Conservation (phyloP, 805 yeast genomes). For the Ogataea henricii region DNA sequence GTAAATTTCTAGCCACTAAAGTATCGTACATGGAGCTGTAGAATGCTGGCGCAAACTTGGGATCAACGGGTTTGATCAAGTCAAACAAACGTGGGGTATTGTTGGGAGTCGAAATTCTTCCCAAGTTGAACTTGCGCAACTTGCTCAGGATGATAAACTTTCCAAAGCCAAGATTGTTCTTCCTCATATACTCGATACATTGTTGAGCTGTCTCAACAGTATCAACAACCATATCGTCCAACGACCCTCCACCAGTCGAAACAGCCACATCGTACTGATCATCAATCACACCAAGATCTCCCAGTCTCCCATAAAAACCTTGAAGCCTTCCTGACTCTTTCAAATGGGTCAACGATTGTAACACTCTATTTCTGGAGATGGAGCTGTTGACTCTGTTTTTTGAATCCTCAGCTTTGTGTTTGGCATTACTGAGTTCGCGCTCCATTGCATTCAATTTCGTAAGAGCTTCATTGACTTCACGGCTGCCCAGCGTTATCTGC, state of each 20-base stretch:
- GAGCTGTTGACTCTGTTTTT: constrained; percentile 53
- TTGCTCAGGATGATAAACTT: constrained; percentile 80
- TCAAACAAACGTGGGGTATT: constrained; percentile 83
- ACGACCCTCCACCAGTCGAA: constrained; percentile 89
- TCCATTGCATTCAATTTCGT: constrained; percentile 55
- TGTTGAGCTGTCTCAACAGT: constrained; percentile 59
- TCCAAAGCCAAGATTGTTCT: constrained; percentile 84
- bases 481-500: constrained; percentile 60
- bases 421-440: constrained; percentile 47
- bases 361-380: constrained; percentile 73
- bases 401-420: constrained; percentile 72
- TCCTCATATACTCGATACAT: constrained; percentile 77
- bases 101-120: constrained; percentile 67
- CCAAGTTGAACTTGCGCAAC: constrained; percentile 61
- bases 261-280: constrained; percentile 88
- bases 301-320: constrained; percentile 89
- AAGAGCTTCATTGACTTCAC: constrained; percentile 53
- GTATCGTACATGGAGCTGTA: constrained; percentile 87
- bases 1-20: constrained; percentile 75
- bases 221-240: constrained; percentile 93
- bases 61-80: constrained; percentile 66
- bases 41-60: constrained; percentile 80
- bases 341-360: constrained; percentile 65
- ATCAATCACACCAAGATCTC: constrained; percentile 90
- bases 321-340: constrained; percentile 77